Evolutionary conservation across 176 grass and related monocot genomes (phyloP), one percentile per base, ranked within the genome.

Genomic region (Oryza meridionalis): DNA sequence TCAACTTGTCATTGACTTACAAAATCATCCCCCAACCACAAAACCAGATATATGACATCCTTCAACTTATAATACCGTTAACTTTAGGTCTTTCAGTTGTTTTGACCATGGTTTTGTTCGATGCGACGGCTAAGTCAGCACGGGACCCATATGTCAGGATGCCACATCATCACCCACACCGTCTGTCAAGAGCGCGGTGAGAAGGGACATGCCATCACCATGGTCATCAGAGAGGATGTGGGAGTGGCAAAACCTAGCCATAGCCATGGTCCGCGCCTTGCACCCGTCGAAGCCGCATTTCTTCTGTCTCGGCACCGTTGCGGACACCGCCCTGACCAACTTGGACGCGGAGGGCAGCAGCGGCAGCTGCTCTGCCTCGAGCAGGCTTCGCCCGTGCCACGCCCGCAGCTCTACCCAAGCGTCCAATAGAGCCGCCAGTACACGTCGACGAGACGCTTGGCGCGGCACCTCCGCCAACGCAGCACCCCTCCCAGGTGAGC

Each of bases 251-350:
- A 65, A 99, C 73, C 42, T 88, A 6, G 93, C 86, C 81, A 95
- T 87, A 19, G 91, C 79, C 97, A 99, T 99, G 37, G 97, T 90
- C 88, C 92, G 88, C 65, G 91, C 59, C 90, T 94, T 99, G 70
- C 97, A 99, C 0, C 91, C 97, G 0, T 86, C 17, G 75, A 91
- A 96, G 3, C 83, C 89, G 67, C 97, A 99, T 84, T 92, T 92
- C 83, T 85, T 92, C 88, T 90, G 87, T 51, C 88, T 79, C 13
- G 55, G 77, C 70, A 58, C 85, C 21, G 25, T 10, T 4, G 55
- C 70, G 9, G 73, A 53, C 17, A 26, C 81, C 11, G 86, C 80
- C 50, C 83, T 86, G 74, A 74, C 55, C 26, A 69, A 8, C 58
- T 31, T 31, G 29, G 29, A 62, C 19, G 38, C 49, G 2, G 71